phyloP scores from a whole-genome alignment of 148 eudicot genomes.

The Diospyros kaki region DNA sequence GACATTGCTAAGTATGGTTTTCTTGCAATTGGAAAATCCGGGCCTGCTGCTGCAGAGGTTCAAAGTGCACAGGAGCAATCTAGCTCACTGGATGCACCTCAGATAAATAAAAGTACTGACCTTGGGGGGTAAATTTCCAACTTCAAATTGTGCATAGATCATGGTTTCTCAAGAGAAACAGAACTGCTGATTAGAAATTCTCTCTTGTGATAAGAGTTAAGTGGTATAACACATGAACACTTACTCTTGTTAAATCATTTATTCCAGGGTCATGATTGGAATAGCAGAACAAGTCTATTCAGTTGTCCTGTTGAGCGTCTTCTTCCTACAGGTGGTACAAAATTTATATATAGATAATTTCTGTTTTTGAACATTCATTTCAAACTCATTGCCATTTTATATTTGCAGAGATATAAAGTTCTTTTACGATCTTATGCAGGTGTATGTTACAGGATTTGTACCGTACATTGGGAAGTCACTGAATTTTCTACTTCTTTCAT shows the following conservation, averaged over 20 bases:
- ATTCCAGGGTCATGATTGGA: constrained; percentile 76
- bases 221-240: background rate
- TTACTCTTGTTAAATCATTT: background rate
- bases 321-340: constrained; percentile 69
- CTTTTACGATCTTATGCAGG: constrained; percentile 41
- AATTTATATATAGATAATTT: background rate
- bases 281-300: constrained; percentile 96
- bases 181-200: constrained; percentile 1
- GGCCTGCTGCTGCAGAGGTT: constrained; percentile 19
- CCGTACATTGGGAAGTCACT: constrained; percentile 74
- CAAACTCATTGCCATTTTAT: background rate
- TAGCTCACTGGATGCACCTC: constrained; percentile 25
- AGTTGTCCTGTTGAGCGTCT: constrained; percentile 64
- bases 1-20: constrained; percentile 91
- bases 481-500: constrained; percentile 78
- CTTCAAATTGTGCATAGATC: background rate
- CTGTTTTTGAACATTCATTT: background rate
- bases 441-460: constrained; percentile 65
- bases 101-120: constrained; percentile 50
- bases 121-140: constrained; percentile 58
- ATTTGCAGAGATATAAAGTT: constrained; percentile 5
- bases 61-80: constrained; percentile 35
- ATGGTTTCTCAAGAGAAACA: constrained; percentile 4
- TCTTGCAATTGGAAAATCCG: constrained; percentile 51
- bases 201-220: background rate